Percentiles rank a stretch among this genome's conserved stretches.
Conservation (phyloP, 164 flowering plant genomes). For the Magnolia changhungtana region DNA sequence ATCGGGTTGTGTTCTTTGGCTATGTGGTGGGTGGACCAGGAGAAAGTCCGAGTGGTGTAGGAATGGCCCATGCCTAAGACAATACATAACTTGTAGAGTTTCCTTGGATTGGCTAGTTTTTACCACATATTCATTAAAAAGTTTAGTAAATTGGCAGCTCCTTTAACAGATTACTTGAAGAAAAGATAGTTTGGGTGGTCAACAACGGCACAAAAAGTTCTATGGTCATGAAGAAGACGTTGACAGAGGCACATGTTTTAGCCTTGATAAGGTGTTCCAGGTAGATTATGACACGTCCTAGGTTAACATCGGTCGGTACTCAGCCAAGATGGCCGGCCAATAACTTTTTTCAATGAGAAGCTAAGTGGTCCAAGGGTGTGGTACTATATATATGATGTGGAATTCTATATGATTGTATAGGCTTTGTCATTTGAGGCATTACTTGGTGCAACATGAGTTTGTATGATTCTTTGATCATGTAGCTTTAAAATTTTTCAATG, state of each 20-base stretch:
- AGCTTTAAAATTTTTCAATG: background rate
- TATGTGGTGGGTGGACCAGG: no score
- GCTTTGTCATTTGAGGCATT: conserved; percentile 6
- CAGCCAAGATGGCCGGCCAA: background rate
- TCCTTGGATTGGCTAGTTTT: no score
- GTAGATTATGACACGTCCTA: background rate
- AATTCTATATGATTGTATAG: background rate
- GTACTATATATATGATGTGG: background rate
- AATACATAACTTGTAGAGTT: no score
- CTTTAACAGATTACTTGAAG: background rate
- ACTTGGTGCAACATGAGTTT: conserved; percentile 2
- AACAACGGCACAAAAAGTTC: background rate
- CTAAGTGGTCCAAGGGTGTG: background rate
- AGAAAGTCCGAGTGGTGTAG: no score
- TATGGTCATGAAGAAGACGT: no score
- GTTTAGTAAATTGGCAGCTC: background rate
- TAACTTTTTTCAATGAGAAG: background rate
- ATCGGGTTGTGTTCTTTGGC: no score
- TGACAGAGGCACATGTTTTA: no score
- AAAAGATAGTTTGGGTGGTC: background rate
- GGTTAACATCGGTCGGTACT: background rate
- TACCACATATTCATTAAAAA: background rate
- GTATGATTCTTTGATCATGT: background rate
- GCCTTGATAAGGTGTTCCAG: background rate
- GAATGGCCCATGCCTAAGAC: no score